Base-by-base conservation (phyloP, 305 asterid species). In the Fraxinus platypoda region DNA sequence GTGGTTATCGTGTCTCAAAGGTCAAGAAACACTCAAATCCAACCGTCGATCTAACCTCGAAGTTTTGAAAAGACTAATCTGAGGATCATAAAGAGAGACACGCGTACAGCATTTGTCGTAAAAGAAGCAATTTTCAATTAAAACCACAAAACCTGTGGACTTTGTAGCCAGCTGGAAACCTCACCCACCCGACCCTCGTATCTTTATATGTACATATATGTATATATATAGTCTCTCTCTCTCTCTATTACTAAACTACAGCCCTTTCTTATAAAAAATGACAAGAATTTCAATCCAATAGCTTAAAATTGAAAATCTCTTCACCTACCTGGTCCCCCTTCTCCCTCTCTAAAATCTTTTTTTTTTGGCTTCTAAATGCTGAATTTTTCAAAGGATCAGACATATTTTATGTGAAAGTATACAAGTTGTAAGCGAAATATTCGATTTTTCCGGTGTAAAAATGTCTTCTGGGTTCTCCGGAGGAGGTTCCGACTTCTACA, bases 391-490 rank as follows among this genome's bases (percentile, higher is more conserved):
- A 66, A 34, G 80, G 57, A 79, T 72, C 86, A 23, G 70, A 74
- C 80, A n/a, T 49, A 23, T 78, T 82, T 78, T 46, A 76, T 34
- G 75, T 70, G 75, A 35, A 35, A 73, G 23, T 15, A 49, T 59
- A 7, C 70, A 59, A 19, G 30, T 73, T 81, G 76, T 46, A 74
- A 64, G 77, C 43, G 78, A 37, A 25, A 77, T 15, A 74, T 59
- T 30, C 78, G 70, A 37, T 21, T 73, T 73, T 81, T 49, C 13
- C 64, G 74, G 57, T 6, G 74, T 62, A 4, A 78, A 38, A 72
- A 93, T 93, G 93, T 87, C 94, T 35, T 90, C 97, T 70, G 91
- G 92, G 6, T 88, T 87, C 81, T 79, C 97, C 89, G 92, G 92
- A 62, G 93, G 91, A 77, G 76, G 85, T 19, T 87, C 88, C 19